A percentile compares a stretch with the other conserved stretches of the same genome.
These are phyloP conservation scores for Lentinus brumalis DNA, from an alignment of 768 basidiomycete genomes.

Conservation along the genomic window DNA sequence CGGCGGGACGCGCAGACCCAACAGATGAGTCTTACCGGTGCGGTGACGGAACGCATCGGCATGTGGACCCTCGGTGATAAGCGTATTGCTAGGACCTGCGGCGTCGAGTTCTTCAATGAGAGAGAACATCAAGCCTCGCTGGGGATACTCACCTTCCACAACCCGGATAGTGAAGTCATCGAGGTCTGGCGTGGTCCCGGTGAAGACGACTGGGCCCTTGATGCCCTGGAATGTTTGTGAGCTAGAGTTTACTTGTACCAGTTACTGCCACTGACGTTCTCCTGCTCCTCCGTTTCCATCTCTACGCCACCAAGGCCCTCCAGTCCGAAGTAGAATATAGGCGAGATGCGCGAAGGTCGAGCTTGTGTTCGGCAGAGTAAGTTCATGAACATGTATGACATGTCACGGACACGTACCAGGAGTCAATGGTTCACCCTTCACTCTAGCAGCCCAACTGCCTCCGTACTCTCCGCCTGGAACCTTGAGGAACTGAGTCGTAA, in stretches of 20 bases:
- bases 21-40: conserved; percentile 70
- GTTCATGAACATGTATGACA: background rate
- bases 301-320: conserved; percentile 86
- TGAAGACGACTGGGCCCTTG: conserved; percentile 65
- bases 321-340: conserved; percentile 85
- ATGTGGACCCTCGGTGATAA: conserved; percentile 55
- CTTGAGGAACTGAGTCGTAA: conserved; percentile 86
- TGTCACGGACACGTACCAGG: conserved; percentile 44
- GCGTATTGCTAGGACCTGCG: conserved; percentile 57
- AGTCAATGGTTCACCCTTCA: conserved; percentile 80
- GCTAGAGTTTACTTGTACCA: conserved; percentile 10
- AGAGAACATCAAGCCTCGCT: background rate
- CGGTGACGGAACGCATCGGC: conserved; percentile 58
- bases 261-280: conserved; percentile 55
- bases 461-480: conserved; percentile 80
- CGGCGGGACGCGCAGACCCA: conserved; percentile 60
- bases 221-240: conserved; percentile 58
- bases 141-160: conserved; percentile 61
- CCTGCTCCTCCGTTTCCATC: conserved; percentile 74
- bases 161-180: conserved; percentile 83
- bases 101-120: no score
- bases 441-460: conserved; percentile 86
- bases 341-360: conserved; percentile 64
- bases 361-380: conserved; percentile 31
- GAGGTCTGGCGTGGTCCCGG: conserved; percentile 75